Base-by-base conservation (phyloP, 768 basidiomycete species). In the Tricholoma bakamatsutake region DNA sequence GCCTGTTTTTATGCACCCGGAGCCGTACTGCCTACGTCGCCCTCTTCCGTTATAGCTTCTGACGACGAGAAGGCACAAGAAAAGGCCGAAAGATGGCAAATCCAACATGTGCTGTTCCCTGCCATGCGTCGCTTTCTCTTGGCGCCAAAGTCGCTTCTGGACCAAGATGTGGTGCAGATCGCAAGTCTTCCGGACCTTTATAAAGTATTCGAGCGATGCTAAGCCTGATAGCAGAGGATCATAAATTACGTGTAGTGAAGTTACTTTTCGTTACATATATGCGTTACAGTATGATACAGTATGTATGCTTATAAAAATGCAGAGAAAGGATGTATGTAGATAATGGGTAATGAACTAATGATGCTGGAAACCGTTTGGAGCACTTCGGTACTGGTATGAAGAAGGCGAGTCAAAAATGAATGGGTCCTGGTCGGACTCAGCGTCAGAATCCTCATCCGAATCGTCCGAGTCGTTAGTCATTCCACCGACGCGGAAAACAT, bases 201-300 rank as follows among this genome's bases (percentile, higher is more conserved):
- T 69, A 86, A 88, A 59, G 90, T 98, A 0, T 99, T 98, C 64
- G 95, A 98, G 71, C 73, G 95, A 59, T 98, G 95, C 66, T 98
- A 66, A 76, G 43, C 15, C 13, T 42, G 24, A 27, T 48, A 54
- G 31, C 54, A 55, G 39, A 52, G 11, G 28, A 60, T 58, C 37
- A n/a, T 61, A 55, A 35, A 33, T 45, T 57, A 56, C 21, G 60
- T 48, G 52, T 24, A 56, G 45, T 51, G 28, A 47, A 46, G 24
- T 58, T 28, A 2, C 18, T 30, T 48, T 48, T 48, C 27, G 58
- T 60, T 58, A 60, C 57, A 63, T 9, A 54, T 61, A 57, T 43
- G 31, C 28, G 50, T 58, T 58, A 58, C 57, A 58, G 17, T 58
- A 49, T 63, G 47, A 48, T 65, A 65, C 64, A 65, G 18, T 61